These are phyloP conservation scores for Heteromeles arbutifolia DNA, from an alignment of 306 rosid genomes.

Conservation along the genomic window DNA sequence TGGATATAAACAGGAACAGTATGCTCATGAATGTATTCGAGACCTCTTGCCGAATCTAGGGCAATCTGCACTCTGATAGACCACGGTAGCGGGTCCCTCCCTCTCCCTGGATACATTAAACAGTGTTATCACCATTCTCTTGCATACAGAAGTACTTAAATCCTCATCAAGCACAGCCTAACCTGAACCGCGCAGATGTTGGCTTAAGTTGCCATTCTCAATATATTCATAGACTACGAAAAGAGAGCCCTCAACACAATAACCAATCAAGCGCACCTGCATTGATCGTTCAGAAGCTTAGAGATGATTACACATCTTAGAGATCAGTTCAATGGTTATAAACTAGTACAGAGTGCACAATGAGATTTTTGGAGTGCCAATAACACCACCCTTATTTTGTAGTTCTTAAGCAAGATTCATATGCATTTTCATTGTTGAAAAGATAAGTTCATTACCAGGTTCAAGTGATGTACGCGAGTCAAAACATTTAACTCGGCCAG, in stretches of 20 bases:
- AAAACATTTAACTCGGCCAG: slow-evolving; percentile 76
- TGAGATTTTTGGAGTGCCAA: not conserved
- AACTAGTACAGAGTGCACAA: not conserved
- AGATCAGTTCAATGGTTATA: not conserved
- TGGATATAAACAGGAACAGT: slow-evolving; percentile 96
- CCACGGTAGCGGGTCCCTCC: slow-evolving; percentile 78
- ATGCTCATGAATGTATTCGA: slow-evolving; percentile 95
- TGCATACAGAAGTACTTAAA: slow-evolving; percentile 2
- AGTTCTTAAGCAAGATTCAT: not conserved
- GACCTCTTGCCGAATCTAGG: slow-evolving; percentile 95
- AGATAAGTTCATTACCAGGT: slow-evolving; percentile 52
- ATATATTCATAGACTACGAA: slow-evolving; percentile 88
- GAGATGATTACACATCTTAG: not conserved
- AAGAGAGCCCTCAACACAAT: slow-evolving; percentile 80
- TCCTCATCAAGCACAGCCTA: slow-evolving; percentile 14
- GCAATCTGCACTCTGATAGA: slow-evolving; percentile 86
- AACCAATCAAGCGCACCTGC: slow-evolving; percentile 96
- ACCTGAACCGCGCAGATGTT: slow-evolving; percentile 93
- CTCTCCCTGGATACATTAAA: slow-evolving; percentile 51
- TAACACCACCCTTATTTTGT: not conserved
- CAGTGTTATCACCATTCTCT: slow-evolving; percentile 2
- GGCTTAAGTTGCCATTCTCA: slow-evolving; percentile 84
- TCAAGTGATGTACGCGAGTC: slow-evolving; percentile 89
- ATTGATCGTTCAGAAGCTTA: slow-evolving; percentile 3
- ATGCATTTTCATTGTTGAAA: not conserved